Evolutionary conservation across 2,329 filamentous ascomycete species (phyloP), one percentile per base, ranked within the genome.

Genomic region (Trichoderma cornu-damae): DNA sequence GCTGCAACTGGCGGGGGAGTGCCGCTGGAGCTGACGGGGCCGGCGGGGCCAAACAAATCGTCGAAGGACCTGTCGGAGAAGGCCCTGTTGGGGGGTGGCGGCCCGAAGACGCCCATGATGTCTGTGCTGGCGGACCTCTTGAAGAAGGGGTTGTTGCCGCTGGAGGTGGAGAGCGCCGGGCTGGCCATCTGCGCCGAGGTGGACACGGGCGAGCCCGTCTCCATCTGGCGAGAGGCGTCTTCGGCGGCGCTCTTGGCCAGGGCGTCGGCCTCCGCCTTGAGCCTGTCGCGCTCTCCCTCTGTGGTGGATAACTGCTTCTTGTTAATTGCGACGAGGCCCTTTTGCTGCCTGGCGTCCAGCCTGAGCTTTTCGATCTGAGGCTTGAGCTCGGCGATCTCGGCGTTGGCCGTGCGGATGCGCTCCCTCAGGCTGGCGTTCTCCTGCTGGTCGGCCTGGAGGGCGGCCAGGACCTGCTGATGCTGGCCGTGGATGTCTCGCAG

Each of bases 121-220:
- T 85, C 80, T 37, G 82, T 78, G 71, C 84, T 86, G 58, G 77
- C 80, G 46, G 83, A 82, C 44, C 84, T 78, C 67, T 90, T 86
- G 77, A 96, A 96, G 78, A 99, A 99, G 0, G 94, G 94, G 69
- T 99, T 99, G 67, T 91, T 96, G 64, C 82, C 89, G 69, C 87
- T 93, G 43, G 85, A 77, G 2, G 79, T 80, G 37, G 85, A 88
- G 53, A 78, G 77, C 57, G 84, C 80, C 40, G 91, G 90, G 70
- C 89, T 95, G 57, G 79, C 81, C 51, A 90, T 78, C 59, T 81
- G 71, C 59, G 77, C 69, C 59, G 77, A 70, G 3, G 69, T 67
- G 11, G 77, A 70, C 4, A 77, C 73, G 11, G 76, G 77, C n/a
- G 81, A 80, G 63, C 73, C 75, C 42, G 77, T 73, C 61, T 77